Conservation (phyloP, 139 green algal genomes). For the Desmodesmus armatus region DNA sequence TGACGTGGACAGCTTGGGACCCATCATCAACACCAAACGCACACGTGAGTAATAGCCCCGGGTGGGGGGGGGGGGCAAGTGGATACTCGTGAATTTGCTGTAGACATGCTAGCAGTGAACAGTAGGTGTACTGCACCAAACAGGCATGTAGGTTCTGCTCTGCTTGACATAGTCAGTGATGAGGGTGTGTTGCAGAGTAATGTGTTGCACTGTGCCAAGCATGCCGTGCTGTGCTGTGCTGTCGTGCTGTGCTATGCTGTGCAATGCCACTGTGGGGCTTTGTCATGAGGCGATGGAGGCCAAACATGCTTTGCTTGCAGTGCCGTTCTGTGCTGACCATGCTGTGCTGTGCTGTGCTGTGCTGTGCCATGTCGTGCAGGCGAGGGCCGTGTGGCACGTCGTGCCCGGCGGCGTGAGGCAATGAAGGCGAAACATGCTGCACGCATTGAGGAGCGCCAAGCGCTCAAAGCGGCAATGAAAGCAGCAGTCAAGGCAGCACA, state of each 20-base stretch:
- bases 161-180: background rate
- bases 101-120: no score
- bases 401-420: background rate
- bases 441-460: constrained; percentile 35
- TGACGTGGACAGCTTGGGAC: background rate
- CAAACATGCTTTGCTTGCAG: no score
- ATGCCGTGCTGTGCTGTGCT: background rate
- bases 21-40: background rate
- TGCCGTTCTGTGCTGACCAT: no score
- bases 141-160: background rate
- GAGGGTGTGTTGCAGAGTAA: background rate
- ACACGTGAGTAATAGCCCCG: background rate
- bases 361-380: no score
- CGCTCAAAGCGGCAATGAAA: constrained; percentile 14
- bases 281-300: no score
- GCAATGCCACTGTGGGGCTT: no score
- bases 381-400: constrained; percentile 18
- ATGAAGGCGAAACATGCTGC: background rate
- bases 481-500: constrained; percentile 33
- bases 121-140: no score
- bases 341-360: no score
- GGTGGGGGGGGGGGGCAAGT: no score
- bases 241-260: no score
- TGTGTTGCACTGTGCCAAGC: background rate
- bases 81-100: no score